These are phyloP conservation scores for Gelatoporia subvermispora DNA, from an alignment of 768 basidiomycete genomes.

Conservation along the genomic window DNA sequence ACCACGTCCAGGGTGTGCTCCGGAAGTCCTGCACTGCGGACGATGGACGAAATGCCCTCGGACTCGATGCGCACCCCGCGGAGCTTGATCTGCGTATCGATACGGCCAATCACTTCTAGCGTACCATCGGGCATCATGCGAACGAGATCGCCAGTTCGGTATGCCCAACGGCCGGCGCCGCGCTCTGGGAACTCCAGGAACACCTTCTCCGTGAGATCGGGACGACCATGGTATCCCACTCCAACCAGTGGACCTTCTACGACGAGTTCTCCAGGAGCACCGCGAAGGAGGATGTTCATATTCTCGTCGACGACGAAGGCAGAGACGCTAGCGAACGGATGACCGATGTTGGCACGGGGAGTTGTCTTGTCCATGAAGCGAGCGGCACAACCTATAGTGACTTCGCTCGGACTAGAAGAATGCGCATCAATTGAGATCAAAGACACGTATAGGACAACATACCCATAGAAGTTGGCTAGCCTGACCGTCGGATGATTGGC, in stretches of 20 bases:
- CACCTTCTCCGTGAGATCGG: conserved; percentile 39
- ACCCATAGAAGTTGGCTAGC: conserved; percentile 49
- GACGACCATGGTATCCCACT: conserved; percentile 43
- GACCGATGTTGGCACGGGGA: conserved; percentile 41
- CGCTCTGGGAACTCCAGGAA: conserved; percentile 41
- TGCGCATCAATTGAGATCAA: neutral
- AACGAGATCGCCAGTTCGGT: conserved; percentile 46
- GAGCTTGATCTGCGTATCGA: conserved; percentile 48
- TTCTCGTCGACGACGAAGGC: conserved; percentile 39
- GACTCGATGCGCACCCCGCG: conserved; percentile 51
- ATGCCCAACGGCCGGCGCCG: conserved; percentile 33
- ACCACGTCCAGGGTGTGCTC: conserved; percentile 31
- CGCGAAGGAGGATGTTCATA: conserved; percentile 39
- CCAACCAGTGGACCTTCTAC: conserved; percentile 46
- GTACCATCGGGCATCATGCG: conserved; percentile 47
- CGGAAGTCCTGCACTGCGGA: conserved; percentile 29
- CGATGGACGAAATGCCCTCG: conserved; percentile 44
- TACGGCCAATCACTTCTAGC: conserved; percentile 45
- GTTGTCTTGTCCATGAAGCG: conserved; percentile 36
- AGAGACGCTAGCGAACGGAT: conserved; percentile 31
- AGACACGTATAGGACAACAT: neutral
- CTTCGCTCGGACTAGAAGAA: conserved; percentile 38
- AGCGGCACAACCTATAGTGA: conserved; percentile 47
- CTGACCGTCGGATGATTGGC: conserved; percentile 38
- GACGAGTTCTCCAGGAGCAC: conserved; percentile 44